phyloP scores from a whole-genome alignment of 2,329 filamentous ascomycete genomes.

The Phialocephala subalpina region DNA sequence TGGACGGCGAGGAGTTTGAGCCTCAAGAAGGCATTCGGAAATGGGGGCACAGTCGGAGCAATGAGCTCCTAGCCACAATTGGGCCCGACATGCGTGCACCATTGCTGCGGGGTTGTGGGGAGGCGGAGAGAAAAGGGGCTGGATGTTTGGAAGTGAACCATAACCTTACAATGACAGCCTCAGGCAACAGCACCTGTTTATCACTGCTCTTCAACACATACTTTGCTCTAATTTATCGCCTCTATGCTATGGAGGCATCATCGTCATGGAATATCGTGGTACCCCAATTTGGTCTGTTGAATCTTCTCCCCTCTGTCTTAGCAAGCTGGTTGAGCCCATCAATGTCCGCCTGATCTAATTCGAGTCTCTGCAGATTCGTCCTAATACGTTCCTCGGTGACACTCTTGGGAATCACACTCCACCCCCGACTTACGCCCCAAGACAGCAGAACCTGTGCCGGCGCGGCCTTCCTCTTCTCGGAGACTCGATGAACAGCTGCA shows the following conservation, averaged over 20 bases:
- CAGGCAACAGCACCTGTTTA: not conserved
- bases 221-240: too few species aligned
- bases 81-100: too few species aligned
- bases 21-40: too few species aligned
- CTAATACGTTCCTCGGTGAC: not conserved
- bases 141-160: not conserved
- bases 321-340: not conserved
- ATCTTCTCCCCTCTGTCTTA: not conserved
- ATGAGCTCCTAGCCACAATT: too few species aligned
- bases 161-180: not conserved
- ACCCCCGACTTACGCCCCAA: slow-evolving; percentile 62
- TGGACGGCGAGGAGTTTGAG: too few species aligned
- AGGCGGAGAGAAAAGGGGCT: too few species aligned
- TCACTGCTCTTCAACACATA: not conserved
- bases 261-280: slow-evolving; percentile 1
- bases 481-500: slow-evolving; percentile 65
- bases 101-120: too few species aligned
- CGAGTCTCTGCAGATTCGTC: not conserved
- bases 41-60: too few species aligned
- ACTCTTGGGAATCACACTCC: slow-evolving; percentile 76
- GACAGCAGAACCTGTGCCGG: slow-evolving; percentile 70
- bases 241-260: too few species aligned
- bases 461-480: slow-evolving; percentile 66
- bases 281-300: not conserved
- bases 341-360: not conserved